These are phyloP conservation scores for Ophiostoma ips DNA, from an alignment of 2,329 filamentous ascomycete species.

Conservation along the genomic window DNA sequence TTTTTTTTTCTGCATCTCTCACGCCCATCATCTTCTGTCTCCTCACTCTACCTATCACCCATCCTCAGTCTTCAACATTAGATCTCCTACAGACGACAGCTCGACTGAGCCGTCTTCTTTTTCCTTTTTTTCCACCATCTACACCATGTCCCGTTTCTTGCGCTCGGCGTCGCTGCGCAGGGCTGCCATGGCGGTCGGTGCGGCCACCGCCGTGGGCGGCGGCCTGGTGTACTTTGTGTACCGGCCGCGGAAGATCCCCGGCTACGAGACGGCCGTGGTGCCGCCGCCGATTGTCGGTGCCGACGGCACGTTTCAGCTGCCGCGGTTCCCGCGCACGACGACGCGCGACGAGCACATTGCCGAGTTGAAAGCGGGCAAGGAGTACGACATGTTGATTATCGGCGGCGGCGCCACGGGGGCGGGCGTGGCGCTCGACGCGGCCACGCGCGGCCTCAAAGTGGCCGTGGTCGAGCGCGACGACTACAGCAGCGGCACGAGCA, in stretches of 20 bases:
- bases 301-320: conserved; percentile 53
- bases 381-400: conserved; percentile 66
- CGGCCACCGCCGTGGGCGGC: conserved; percentile 28
- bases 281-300: conserved; percentile 57
- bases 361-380: conserved; percentile 34
- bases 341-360: conserved; percentile 50
- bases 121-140: not conserved
- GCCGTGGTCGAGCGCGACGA: conserved; percentile 72
- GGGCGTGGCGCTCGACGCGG: conserved; percentile 68
- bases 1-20: no score
- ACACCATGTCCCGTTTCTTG: conserved; percentile 19
- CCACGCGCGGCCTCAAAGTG: conserved; percentile 64
- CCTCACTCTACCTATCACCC: no score
- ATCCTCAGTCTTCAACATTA: no score
- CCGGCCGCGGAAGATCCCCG: conserved; percentile 58
- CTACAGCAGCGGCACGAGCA: conserved; percentile 68
- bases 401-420: conserved; percentile 68
- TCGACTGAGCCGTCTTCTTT: no score
- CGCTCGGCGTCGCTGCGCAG: conserved; percentile 24
- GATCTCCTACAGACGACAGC: no score
- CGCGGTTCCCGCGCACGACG: conserved; percentile 50
- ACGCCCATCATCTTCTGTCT: no score
- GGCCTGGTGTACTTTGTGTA: conserved; percentile 39
- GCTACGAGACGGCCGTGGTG: conserved; percentile 52
- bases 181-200: conserved; percentile 28